phyloP scores from a whole-genome alignment of 768 basidiomycete species.

The Neoboletus subvelutipes region DNA sequence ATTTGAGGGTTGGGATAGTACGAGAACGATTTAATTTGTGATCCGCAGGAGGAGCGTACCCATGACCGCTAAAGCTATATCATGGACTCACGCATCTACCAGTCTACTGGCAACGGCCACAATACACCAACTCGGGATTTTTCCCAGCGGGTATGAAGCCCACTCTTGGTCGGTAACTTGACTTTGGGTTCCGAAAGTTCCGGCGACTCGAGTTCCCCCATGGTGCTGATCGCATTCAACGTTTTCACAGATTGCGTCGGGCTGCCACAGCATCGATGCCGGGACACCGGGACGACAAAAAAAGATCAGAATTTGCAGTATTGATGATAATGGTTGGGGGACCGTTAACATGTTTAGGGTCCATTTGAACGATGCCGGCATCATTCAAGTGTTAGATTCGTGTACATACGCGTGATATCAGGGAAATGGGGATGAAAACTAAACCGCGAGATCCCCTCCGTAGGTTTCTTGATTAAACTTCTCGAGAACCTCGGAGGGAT shows the following conservation, averaged over 20 bases:
- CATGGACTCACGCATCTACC: not conserved
- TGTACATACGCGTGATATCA: not conserved
- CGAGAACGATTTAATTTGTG: not conserved
- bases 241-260: not conserved
- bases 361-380: not conserved
- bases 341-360: not conserved
- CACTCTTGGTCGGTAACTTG: not conserved
- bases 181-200: not conserved
- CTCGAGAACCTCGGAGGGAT: constrained; percentile 14
- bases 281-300: too few species aligned
- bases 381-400: not conserved
- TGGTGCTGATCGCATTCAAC: not conserved
- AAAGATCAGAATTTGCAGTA: not conserved
- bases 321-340: not conserved
- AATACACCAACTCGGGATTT: not conserved
- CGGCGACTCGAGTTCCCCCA: not conserved
- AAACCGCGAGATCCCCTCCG: not conserved
- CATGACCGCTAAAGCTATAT: not conserved
- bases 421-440: not conserved
- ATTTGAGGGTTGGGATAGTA: too few species aligned
- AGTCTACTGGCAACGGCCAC: not conserved
- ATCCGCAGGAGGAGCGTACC: not conserved
- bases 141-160: not conserved
- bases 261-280: not conserved
- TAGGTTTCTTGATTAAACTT: constrained; percentile 19